Percentiles rank a stretch among this genome's conserved stretches.
phyloP scores from a whole-genome alignment of 148 eudicot genomes.

The Silene latifolia region DNA sequence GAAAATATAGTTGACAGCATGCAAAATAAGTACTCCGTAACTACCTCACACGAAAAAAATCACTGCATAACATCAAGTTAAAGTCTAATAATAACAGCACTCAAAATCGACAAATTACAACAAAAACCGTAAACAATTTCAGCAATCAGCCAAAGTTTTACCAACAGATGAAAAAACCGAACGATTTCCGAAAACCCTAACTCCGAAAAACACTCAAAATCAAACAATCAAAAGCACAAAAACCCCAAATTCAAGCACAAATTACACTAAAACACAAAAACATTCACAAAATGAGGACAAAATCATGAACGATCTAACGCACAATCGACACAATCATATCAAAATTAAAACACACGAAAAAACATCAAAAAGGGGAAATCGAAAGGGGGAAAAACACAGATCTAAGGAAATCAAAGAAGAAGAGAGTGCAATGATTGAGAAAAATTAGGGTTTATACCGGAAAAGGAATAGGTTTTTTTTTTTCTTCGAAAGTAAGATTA shows the following conservation, averaged over 20 bases:
- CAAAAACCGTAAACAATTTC: neutral
- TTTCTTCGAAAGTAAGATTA: neutral
- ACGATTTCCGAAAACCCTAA: neutral
- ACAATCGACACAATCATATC: neutral
- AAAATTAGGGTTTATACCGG: neutral
- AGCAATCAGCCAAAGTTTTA: neutral
- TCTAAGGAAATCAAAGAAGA: neutral
- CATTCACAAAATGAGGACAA: neutral
- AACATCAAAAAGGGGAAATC: neutral
- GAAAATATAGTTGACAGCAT: no score
- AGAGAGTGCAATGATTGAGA: neutral
- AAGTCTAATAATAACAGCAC: neutral
- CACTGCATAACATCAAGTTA: neutral
- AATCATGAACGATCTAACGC: neutral
- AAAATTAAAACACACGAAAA: neutral
- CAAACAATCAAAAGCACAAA: neutral
- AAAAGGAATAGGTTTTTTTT: neutral
- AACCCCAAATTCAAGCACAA: neutral
- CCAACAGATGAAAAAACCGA: neutral
- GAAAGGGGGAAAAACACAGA: neutral
- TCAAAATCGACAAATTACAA: neutral
- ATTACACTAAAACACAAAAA: neutral
- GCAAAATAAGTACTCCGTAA: no score
- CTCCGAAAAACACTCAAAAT: neutral
- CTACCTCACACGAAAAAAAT: no score